Conservation (phyloP, 169 alveolate genomes). For the Babesia caballi region DNA sequence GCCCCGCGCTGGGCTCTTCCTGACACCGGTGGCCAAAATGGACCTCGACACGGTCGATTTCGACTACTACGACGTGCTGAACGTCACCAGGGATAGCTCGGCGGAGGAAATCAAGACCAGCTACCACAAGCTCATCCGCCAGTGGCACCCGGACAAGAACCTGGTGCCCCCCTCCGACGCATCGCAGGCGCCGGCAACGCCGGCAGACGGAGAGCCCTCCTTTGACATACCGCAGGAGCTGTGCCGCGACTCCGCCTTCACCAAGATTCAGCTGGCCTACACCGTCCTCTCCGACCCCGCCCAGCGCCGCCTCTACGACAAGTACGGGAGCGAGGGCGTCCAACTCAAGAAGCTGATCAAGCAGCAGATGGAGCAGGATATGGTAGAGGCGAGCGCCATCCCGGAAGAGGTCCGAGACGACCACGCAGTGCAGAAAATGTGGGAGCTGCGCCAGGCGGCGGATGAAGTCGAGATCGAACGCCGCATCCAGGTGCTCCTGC, state of each 20-base stretch:
- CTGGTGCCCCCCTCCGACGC: not conserved
- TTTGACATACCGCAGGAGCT: slow-evolving; percentile 11
- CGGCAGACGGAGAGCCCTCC: not conserved
- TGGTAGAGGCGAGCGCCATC: slow-evolving; percentile 1
- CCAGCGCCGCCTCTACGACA: slow-evolving; percentile 43
- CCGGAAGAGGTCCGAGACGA: slow-evolving; percentile 22
- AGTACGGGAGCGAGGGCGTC: slow-evolving; percentile 58
- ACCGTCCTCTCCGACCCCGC: slow-evolving; percentile 64
- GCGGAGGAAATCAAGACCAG: slow-evolving; percentile 56
- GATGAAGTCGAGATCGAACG: slow-evolving; percentile 29
- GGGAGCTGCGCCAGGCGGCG: not conserved
- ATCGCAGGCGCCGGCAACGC: not conserved
- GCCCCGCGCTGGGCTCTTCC: too few relatives aligned
- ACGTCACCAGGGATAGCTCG: slow-evolving; percentile 46
- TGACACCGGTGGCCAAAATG: slow-evolving; percentile 1
- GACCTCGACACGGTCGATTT: slow-evolving; percentile 27
- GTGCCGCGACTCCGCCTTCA: slow-evolving; percentile 52
- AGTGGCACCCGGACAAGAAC: slow-evolving; percentile 68
- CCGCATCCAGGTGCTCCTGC: slow-evolving; percentile 30
- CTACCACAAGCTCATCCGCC: slow-evolving; percentile 53
- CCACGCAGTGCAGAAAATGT: not conserved
- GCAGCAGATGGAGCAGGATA: slow-evolving; percentile 20
- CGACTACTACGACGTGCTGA: slow-evolving; percentile 64
- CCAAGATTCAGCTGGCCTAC: slow-evolving; percentile 62
- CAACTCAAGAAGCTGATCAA: slow-evolving; percentile 14